Conservation (phyloP, 2,329 filamentous ascomycete species). For the Cercospora nicotianae region DNA sequence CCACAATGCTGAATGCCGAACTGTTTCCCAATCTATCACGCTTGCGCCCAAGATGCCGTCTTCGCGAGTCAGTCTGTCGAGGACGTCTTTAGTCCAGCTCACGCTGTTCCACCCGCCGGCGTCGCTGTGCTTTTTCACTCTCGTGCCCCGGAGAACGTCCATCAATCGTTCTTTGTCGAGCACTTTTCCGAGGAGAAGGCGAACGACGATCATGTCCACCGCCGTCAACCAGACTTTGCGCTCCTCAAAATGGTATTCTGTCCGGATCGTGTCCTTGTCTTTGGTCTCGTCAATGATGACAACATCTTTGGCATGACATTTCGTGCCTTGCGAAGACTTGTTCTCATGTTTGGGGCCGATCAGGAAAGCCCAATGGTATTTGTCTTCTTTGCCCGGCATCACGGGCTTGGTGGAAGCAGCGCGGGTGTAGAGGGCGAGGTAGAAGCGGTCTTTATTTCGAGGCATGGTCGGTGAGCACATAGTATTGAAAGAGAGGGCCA, state of each 20-base stretch:
- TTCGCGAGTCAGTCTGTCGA: conserved; percentile 5
- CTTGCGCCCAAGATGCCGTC: conserved; percentile 9
- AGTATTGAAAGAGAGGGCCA: not conserved
- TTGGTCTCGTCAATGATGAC: conserved; percentile 8
- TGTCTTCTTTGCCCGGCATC: conserved; percentile 13
- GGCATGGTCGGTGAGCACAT: conserved; percentile 10
- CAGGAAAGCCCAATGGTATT: conserved; percentile 12
- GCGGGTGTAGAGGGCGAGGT: conserved; percentile 7
- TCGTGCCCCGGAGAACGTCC: conserved; percentile 6
- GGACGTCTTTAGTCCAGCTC: conserved; percentile 7
- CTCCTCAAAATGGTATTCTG: conserved; percentile 6
- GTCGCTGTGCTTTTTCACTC: conserved; percentile 12
- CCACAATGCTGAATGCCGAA: conserved; percentile 10
- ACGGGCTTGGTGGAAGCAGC: not conserved
- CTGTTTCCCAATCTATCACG: conserved; percentile 10
- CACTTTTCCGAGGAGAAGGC: conserved; percentile 9
- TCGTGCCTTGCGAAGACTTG: conserved; percentile 9
- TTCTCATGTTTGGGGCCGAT: conserved; percentile 10
- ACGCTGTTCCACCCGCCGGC: conserved; percentile 12
- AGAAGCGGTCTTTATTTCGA: conserved; percentile 12
- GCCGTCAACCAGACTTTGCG: conserved; percentile 8
- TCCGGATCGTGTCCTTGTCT: not conserved
- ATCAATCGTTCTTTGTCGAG: conserved; percentile 7
- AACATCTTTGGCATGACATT: conserved; percentile 12
- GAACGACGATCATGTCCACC: conserved; percentile 7